These are phyloP conservation scores for Evernia prunastri DNA, from an alignment of 495 filamentous ascomycete genomes.

Conservation along the genomic window DNA sequence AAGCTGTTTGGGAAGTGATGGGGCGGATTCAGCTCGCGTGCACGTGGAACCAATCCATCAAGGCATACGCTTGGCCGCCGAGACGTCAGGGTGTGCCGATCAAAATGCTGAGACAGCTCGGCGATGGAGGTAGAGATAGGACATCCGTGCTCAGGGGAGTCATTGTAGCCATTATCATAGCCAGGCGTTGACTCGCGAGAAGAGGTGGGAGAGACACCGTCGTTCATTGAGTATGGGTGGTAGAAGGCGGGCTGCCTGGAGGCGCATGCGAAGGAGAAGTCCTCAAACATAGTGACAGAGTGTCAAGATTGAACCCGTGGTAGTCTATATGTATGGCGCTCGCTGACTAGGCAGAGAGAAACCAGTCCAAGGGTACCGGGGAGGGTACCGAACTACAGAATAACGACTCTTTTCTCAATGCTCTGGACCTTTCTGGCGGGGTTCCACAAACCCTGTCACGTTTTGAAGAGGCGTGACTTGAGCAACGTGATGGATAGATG, in stretches of 20 bases:
- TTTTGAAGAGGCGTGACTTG: no score
- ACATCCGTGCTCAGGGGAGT: constrained; percentile 2
- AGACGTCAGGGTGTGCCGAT: constrained; percentile 17
- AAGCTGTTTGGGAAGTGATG: constrained; percentile 14
- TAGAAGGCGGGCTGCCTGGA: constrained; percentile 13
- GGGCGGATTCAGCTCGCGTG: constrained; percentile 11
- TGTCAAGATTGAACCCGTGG: constrained; percentile 6
- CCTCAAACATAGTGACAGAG: constrained; percentile 17
- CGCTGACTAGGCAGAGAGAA: neutral
- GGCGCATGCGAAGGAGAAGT: constrained; percentile 14
- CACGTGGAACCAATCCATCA: constrained; percentile 2
- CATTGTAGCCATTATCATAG: constrained; percentile 5
- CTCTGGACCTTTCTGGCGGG: no score
- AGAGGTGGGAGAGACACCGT: constrained; percentile 17
- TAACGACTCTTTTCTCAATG: no score
- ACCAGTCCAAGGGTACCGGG: neutral
- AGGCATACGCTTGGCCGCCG: constrained; percentile 4
- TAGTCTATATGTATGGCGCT: constrained; percentile 3
- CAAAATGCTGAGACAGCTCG: constrained; percentile 22
- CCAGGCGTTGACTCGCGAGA: constrained; percentile 17
- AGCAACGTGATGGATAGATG: no score
- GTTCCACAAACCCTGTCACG: no score
- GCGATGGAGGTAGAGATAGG: constrained; percentile 12
- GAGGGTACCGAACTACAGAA: neutral
- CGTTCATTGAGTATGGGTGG: constrained; percentile 10